phyloP scores from a whole-genome alignment of 2,329 filamentous ascomycete species.

The Colletotrichum truncatum region DNA sequence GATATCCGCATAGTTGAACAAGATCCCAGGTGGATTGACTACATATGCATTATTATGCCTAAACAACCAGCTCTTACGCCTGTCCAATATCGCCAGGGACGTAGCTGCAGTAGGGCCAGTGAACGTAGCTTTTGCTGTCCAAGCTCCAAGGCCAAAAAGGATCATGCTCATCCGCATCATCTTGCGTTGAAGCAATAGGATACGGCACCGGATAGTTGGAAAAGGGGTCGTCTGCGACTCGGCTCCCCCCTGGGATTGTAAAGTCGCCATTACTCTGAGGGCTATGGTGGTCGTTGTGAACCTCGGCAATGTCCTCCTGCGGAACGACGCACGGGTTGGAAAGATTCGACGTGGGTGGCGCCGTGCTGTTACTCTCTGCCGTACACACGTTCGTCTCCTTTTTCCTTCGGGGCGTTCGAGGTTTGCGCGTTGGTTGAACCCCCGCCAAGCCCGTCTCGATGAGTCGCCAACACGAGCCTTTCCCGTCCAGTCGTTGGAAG shows the following conservation, averaged over 20 bases:
- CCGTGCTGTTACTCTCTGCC: neutral
- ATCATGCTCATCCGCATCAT: neutral
- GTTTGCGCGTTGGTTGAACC: neutral
- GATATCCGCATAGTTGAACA: too few species aligned
- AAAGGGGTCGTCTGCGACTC: neutral
- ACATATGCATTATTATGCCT: too few species aligned
- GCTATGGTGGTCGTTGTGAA: neutral
- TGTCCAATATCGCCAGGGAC: neutral
- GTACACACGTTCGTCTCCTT: neutral
- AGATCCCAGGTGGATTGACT: too few species aligned
- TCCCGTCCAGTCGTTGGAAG: neutral
- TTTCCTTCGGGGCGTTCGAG: neutral
- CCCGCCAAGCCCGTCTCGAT: too few species aligned
- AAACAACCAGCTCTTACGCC: too few species aligned
- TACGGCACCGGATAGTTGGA: neutral
- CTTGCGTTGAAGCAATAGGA: neutral
- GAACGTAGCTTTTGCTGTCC: neutral
- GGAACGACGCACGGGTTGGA: neutral
- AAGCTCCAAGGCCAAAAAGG: neutral
- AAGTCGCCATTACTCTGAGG: neutral
- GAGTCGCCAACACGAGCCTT: too few species aligned
- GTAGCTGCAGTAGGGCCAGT: conserved; percentile 6
- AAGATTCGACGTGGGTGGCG: neutral
- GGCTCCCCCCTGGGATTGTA: neutral
- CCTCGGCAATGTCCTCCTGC: neutral